phyloP scores from a whole-genome alignment of 805 yeast genomes.

The Hanseniaspora jakobsenii region DNA sequence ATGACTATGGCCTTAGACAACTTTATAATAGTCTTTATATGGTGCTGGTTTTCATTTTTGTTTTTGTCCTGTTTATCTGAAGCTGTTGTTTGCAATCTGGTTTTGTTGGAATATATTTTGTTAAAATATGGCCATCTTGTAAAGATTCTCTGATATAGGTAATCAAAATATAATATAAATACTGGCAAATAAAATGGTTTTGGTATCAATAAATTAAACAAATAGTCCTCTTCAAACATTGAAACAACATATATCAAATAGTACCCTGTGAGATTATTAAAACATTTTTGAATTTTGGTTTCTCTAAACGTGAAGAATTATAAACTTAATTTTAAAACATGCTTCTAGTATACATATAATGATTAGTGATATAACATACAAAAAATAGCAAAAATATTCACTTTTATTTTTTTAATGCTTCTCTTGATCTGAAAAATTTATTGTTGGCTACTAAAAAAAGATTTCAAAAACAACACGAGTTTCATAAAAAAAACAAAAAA shows the following conservation, averaged over 20 bases:
- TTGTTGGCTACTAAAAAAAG: too few species aligned
- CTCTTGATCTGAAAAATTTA: too few species aligned
- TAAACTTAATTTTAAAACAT: too few species aligned
- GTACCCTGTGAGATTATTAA: too few species aligned
- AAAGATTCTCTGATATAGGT: constrained; percentile 21
- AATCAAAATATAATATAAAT: constrained; percentile 29
- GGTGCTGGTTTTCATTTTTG: neutral
- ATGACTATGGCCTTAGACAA: constrained; percentile 3
- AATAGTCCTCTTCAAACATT: constrained; percentile 24
- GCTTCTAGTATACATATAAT: too few species aligned
- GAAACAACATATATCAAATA: too few species aligned
- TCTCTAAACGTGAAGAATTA: too few species aligned
- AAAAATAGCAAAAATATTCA: too few species aligned
- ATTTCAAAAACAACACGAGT: too few species aligned
- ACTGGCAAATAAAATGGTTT: constrained; percentile 29
- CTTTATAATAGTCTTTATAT: constrained; percentile 1
- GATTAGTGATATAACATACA: too few species aligned
- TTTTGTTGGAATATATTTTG: constrained; percentile 10
- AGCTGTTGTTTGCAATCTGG: constrained; percentile 4
- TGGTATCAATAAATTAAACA: constrained; percentile 22
- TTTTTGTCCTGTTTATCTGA: neutral
- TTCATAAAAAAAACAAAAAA: neutral
- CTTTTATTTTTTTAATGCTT: too few species aligned
- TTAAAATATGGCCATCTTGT: constrained; percentile 3
- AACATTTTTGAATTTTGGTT: too few species aligned